Conservation (phyloP, 192 early-diverging fungal species). For the Haplosporangium gracile region DNA sequence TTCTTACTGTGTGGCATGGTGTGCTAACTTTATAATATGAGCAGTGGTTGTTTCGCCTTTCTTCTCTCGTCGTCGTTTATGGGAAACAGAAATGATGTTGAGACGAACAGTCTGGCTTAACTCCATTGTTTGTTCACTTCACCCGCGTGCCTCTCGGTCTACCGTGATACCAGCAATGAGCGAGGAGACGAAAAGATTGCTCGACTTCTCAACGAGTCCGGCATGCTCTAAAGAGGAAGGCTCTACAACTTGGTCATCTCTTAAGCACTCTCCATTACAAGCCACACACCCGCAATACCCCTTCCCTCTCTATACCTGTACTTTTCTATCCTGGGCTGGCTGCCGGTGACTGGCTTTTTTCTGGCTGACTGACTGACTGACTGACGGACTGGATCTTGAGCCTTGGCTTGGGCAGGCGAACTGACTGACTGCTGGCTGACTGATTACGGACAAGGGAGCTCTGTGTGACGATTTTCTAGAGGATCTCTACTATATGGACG, state of each 20-base stretch:
- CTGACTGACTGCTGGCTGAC: neutral
- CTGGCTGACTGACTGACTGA: neutral
- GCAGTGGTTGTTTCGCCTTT: conserved; percentile 7
- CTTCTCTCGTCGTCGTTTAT: neutral
- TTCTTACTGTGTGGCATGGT: neutral
- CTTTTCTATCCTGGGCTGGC: neutral
- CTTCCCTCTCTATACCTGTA: neutral
- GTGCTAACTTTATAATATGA: neutral
- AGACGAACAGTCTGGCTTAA: neutral
- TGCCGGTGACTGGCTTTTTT: neutral
- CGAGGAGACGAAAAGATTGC: conserved; percentile 84
- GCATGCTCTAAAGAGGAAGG: conserved; percentile 69
- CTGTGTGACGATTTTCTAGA: neutral
- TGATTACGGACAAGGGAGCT: neutral
- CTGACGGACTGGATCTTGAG: neutral
- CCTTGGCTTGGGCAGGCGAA: neutral
- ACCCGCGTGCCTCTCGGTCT: neutral
- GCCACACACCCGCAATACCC: conserved; percentile 1
- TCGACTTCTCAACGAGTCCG: conserved; percentile 79
- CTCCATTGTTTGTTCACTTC: neutral
- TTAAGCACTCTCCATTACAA: neutral
- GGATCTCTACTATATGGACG: neutral
- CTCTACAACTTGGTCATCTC: neutral
- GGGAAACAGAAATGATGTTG: neutral
- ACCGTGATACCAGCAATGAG: conserved; percentile 60